These are phyloP conservation scores for Kwoniella newhampshirensis DNA, from an alignment of 768 basidiomycete genomes.

Conservation along the genomic window DNA sequence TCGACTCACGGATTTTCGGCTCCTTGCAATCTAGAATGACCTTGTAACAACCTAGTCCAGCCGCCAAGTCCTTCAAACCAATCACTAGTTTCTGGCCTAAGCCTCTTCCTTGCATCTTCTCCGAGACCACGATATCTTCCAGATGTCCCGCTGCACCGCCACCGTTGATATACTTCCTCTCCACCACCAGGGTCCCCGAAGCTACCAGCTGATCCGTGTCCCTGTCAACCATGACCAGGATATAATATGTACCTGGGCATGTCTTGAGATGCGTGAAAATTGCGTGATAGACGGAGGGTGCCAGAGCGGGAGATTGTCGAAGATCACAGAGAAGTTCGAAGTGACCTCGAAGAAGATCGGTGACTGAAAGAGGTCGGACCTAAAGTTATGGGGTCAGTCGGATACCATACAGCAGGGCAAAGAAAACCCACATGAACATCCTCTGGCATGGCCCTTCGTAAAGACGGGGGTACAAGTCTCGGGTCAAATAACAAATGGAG, in stretches of 20 bases:
- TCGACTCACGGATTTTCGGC: conserved; percentile 76
- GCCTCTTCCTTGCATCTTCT: conserved; percentile 81
- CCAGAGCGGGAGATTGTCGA: conserved; percentile 67
- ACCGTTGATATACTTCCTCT: conserved; percentile 88
- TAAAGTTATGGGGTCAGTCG: conserved; percentile 9
- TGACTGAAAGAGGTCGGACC: conserved; percentile 78
- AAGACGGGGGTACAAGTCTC: conserved; percentile 67
- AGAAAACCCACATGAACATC: conserved; percentile 66
- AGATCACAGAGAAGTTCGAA: conserved; percentile 73
- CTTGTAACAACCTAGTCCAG: conserved; percentile 79
- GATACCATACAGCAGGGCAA: conserved; percentile 1
- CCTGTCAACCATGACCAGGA: conserved; percentile 77
- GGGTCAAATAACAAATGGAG: conserved; percentile 78
- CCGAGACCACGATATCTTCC: conserved; percentile 95
- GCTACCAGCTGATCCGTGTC: conserved; percentile 75
- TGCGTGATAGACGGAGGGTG: conserved; percentile 67
- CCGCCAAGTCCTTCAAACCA: conserved; percentile 79
- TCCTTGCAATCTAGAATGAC: conserved; percentile 92
- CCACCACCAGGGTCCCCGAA: conserved; percentile 78
- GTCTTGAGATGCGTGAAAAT: conserved; percentile 55
- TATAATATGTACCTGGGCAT: conserved; percentile 66
- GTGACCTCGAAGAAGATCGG: conserved; percentile 80
- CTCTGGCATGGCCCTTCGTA: conserved; percentile 62
- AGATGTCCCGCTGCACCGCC: conserved; percentile 86
- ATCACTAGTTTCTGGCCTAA: conserved; percentile 81